Percentiles rank a stretch among this genome's conserved stretches.
These are phyloP conservation scores for Backusella parvicylindrica DNA, from an alignment of 192 early-diverging fungal genomes.

Conservation along the genomic window DNA sequence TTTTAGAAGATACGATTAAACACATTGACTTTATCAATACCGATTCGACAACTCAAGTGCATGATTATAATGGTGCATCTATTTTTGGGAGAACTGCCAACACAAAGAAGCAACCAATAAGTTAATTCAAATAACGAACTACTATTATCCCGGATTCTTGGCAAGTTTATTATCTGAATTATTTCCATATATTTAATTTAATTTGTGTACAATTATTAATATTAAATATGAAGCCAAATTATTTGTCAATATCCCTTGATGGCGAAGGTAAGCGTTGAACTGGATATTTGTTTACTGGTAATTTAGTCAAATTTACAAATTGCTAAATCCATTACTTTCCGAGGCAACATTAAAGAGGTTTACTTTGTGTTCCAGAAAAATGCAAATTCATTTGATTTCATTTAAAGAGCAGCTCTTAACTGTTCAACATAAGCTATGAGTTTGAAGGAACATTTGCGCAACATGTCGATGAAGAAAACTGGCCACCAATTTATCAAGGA, in stretches of 20 bases:
- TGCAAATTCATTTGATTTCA: neutral
- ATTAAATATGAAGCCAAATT: conserved; percentile 40
- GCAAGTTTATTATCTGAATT: conserved; percentile 12
- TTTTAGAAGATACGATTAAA: conserved; percentile 52
- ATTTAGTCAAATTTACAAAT: conserved; percentile 48
- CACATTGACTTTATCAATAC: conserved; percentile 53
- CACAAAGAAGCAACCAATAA: conserved; percentile 44
- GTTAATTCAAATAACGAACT: conserved; percentile 48
- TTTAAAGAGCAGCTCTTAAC: neutral
- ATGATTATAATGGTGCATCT: conserved; percentile 54
- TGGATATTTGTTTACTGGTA: neutral
- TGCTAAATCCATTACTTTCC: conserved; percentile 47
- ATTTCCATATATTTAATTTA: neutral
- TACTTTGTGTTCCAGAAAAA: conserved; percentile 47
- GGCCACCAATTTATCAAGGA: neutral
- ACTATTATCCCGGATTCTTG: conserved; percentile 62
- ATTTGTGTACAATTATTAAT: neutral
- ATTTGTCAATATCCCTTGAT: conserved; percentile 54
- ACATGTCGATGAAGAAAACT: neutral
- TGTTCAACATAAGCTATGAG: neutral
- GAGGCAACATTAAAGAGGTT: conserved; percentile 60
- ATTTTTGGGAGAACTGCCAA: conserved; percentile 43
- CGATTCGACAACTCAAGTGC: conserved; percentile 57
- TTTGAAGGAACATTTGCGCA: neutral
- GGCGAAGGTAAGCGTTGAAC: conserved; percentile 32